Base-by-base conservation (phyloP, 73 alveolate genomes). In the Halteria grandinella region DNA sequence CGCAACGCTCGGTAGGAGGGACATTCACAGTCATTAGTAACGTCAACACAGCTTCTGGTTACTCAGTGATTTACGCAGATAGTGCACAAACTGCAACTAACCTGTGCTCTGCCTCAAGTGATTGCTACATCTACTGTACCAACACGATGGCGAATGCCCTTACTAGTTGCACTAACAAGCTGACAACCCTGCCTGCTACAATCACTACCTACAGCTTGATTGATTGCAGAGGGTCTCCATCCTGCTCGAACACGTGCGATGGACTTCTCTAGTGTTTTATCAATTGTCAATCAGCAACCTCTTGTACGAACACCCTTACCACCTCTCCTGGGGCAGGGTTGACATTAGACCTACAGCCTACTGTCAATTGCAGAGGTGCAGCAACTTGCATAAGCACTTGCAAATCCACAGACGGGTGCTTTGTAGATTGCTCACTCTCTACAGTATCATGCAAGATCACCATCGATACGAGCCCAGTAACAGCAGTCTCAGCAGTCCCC, bases 101-200 rank as follows among this genome's bases (percentile, higher is more conserved):
- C 4, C 18, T 12, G 18, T 60, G 77, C 29, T 12, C 37, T 18
- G 3, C 15, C 21, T 37, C 77, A 15, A 12, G 8, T 5, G 7
- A 37, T 4, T 60, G 77, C 59, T 60, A 40, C 27, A 36, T 60
- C 11, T 60, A 60, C 34, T 60, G 77, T 28, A 60, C 43, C 8
- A 60, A 60, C 34, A 10, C 77, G 10, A 10, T 60, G 24, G 29
- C 4, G 18, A 31, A 4, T 1, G 5, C 45, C 14, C 12, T 18
- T 6, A 21, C 15, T 40, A 20, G 6, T 6, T 60, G 74, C 55
- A 25, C 32, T 17, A 57, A 17, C 7, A 57, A 51, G 6, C 36
- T 57, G 8, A 15, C 43, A 57, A 29, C 15, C 28, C 18, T 57
- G 7, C 7, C 55, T 3, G 31, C 7, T 57, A 25, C 51, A 6